Conservation (phyloP, 768 basidiomycete genomes). For the Tremella yokohamensis region DNA sequence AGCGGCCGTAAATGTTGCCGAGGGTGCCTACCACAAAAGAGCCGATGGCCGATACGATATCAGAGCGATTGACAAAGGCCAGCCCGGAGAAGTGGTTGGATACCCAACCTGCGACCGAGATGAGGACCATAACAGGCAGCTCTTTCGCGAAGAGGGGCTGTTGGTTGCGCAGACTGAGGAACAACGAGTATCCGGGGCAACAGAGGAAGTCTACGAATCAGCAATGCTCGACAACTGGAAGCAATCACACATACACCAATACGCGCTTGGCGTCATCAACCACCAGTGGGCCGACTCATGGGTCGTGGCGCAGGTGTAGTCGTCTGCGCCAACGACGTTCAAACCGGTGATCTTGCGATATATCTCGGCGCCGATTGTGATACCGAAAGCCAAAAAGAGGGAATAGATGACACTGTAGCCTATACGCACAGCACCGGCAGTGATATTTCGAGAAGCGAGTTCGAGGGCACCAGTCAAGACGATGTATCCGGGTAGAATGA, state of each 20-base stretch:
- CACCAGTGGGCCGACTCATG: conserved; percentile 70
- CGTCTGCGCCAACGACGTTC: conserved; percentile 51
- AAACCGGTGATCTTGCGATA: conserved; percentile 61
- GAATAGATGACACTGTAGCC: conserved; percentile 74
- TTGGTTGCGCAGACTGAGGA: conserved; percentile 51
- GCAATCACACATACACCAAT: conserved; percentile 60
- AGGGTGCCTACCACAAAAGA: conserved; percentile 77
- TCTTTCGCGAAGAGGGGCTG: conserved; percentile 53
- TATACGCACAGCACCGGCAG: conserved; percentile 76
- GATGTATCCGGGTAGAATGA: conserved; percentile 66
- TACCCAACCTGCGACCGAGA: conserved; percentile 70
- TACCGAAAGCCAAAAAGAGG: conserved; percentile 61
- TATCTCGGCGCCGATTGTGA: conserved; percentile 71
- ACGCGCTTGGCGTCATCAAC: conserved; percentile 64
- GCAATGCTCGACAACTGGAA: background rate
- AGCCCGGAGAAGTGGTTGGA: conserved; percentile 67
- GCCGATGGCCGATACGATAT: conserved; percentile 76
- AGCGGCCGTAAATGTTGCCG: conserved; percentile 70
- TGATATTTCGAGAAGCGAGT: conserved; percentile 72
- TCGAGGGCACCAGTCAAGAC: conserved; percentile 65
- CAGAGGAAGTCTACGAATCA: conserved; percentile 47
- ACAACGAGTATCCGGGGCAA: conserved; percentile 51
- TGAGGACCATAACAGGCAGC: conserved; percentile 55
- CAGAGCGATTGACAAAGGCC: conserved; percentile 63
- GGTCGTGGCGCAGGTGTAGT: conserved; percentile 61